phyloP scores from a whole-genome alignment of 352 stramenopile genomes.

The Blastocystis sp. region DNA sequence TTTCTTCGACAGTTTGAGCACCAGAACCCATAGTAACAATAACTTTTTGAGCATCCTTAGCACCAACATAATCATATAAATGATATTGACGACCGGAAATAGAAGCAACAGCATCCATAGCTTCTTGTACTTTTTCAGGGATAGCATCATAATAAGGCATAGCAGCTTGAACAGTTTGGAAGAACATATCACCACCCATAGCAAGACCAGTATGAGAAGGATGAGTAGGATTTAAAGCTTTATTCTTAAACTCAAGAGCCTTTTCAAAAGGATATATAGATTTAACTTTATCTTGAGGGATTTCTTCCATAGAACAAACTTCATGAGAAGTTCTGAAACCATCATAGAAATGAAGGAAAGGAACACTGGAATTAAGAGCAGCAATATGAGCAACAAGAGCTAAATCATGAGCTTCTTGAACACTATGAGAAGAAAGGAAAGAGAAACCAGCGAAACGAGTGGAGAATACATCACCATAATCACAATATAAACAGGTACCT shows the following conservation, averaged over 20 bases:
- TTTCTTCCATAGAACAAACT: conserved; percentile 48
- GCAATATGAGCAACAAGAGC: conserved; percentile 56
- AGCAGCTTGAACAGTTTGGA: conserved; percentile 1
- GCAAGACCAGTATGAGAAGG: not conserved
- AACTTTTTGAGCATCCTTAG: conserved; percentile 51
- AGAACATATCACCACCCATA: not conserved
- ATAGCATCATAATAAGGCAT: conserved; percentile 35
- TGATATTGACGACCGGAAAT: conserved; percentile 55
- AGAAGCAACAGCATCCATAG: conserved; percentile 56
- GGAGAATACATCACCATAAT: conserved; percentile 60
- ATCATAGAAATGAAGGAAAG: conserved; percentile 59
- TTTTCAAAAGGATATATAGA: conserved; percentile 42
- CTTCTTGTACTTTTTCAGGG: conserved; percentile 52
- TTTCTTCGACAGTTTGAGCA: conserved; percentile 47
- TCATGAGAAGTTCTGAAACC: conserved; percentile 50
- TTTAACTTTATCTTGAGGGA: conserved; percentile 45
- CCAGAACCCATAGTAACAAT: conserved; percentile 52
- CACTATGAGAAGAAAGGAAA: conserved; percentile 51
- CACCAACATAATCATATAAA: conserved; percentile 57
- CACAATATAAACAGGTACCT: conserved; percentile 48
- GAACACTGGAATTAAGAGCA: conserved; percentile 46
- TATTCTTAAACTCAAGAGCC: conserved; percentile 37
- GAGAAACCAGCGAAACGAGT: conserved; percentile 50
- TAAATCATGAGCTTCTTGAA: conserved; percentile 57
- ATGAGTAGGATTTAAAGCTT: not conserved